Conservation (phyloP, 495 filamentous ascomycete genomes). For the Aspergillus cristatus region DNA sequence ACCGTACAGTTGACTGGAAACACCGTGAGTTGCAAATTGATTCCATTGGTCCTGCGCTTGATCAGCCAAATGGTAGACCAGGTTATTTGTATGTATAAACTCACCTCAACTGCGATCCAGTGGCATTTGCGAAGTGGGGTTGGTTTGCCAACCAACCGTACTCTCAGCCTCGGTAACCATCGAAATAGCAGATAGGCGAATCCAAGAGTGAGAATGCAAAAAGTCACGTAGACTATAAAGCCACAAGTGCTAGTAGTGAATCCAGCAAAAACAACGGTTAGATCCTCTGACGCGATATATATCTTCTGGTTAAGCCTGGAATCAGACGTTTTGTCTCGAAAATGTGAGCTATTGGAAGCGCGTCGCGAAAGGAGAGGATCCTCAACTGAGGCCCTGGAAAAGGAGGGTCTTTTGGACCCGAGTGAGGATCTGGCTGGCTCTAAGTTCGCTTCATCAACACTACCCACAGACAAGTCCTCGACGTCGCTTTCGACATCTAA, state of each 20-base stretch:
- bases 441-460: constrained; percentile 19
- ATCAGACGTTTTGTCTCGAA: constrained; percentile 45
- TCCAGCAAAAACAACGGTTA: constrained; percentile 85
- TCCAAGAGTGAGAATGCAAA: constrained; percentile 66
- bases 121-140: constrained; percentile 60
- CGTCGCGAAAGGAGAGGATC: constrained; percentile 62
- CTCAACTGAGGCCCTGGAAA: constrained; percentile 53
- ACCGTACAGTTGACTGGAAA: constrained; percentile 62
- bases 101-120: constrained; percentile 85
- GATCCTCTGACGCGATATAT: constrained; percentile 85
- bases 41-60: constrained; percentile 76
- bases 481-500: constrained; percentile 46
- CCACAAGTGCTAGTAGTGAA: constrained; percentile 69
- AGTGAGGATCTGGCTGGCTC: constrained; percentile 27
- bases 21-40: constrained; percentile 65
- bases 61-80: constrained; percentile 6
- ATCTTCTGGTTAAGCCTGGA: constrained; percentile 73
- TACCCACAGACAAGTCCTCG: constrained; percentile 34
- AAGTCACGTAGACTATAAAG: constrained; percentile 52
- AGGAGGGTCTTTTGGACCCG: constrained; percentile 46
- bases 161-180: constrained; percentile 84
- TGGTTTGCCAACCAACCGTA: constrained; percentile 61
- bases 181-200: constrained; percentile 73
- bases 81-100: constrained; percentile 7
- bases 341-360: constrained; percentile 46